Conservation (phyloP, 2,329 filamentous ascomycete species). For the Aspergillus luchuensis region DNA sequence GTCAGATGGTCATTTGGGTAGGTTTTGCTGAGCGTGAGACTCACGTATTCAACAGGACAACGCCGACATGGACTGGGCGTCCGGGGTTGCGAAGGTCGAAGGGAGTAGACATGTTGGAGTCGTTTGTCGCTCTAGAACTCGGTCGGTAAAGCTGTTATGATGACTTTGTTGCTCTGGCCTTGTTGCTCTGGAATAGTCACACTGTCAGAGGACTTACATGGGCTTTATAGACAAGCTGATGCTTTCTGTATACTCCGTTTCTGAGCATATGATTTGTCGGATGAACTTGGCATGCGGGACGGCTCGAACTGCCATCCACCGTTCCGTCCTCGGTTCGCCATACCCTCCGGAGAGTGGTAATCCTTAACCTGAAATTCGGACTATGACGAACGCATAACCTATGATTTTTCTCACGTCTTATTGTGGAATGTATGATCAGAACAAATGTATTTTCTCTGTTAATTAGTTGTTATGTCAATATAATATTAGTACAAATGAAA, state of each 20-base stretch:
- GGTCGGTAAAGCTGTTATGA: not conserved
- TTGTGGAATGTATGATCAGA: too few relatives aligned
- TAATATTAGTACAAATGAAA: not conserved
- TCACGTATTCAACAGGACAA: not conserved
- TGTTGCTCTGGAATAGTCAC: too few relatives aligned
- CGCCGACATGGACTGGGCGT: slow-evolving; percentile 2
- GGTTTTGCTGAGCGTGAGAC: not conserved
- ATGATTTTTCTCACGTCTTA: too few relatives aligned
- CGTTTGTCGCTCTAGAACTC: not conserved
- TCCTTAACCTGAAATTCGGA: too few relatives aligned
- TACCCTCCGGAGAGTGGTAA: not conserved
- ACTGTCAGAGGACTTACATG: too few relatives aligned
- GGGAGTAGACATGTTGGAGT: not conserved
- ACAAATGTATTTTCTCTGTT: too few relatives aligned
- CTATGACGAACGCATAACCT: too few relatives aligned
- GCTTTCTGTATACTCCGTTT: not conserved
- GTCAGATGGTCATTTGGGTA: not conserved
- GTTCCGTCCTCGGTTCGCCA: slow-evolving; percentile 4
- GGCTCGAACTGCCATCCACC: slow-evolving; percentile 1
- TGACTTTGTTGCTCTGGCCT: not conserved
- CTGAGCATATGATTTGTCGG: not conserved
- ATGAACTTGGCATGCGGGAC: not conserved
- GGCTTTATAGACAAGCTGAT: not conserved
- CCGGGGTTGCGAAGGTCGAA: slow-evolving; percentile 5
- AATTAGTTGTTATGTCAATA: not conserved